These are phyloP conservation scores for Mariannaea elegans DNA, from an alignment of 2,329 filamentous ascomycete species.

Conservation along the genomic window DNA sequence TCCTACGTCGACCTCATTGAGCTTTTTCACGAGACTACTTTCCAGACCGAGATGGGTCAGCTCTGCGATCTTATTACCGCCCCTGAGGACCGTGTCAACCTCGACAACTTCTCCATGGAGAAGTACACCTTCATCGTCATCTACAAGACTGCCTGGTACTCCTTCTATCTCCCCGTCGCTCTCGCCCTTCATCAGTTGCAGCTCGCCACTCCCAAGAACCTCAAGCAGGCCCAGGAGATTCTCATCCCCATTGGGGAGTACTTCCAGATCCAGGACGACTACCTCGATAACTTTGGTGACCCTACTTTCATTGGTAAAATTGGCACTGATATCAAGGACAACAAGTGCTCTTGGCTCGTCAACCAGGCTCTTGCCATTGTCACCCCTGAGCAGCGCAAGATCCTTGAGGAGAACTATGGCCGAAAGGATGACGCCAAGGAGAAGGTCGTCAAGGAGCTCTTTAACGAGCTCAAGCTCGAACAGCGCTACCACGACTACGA, in stretches of 20 bases:
- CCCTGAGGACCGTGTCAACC: slow-evolving; percentile 90
- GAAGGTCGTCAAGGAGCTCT: slow-evolving; percentile 87
- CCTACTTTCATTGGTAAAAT: slow-evolving; percentile 97
- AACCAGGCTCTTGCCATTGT: slow-evolving; percentile 89
- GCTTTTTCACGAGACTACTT: slow-evolving; percentile 93
- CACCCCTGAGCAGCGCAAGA: slow-evolving; percentile 83
- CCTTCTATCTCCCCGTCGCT: slow-evolving; percentile 96
- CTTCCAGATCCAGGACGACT: slow-evolving; percentile 99
- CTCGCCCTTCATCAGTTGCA: slow-evolving; percentile 87
- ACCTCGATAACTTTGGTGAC: slow-evolving; percentile 96
- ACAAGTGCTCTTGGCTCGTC: slow-evolving; percentile 99
- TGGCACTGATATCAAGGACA: slow-evolving; percentile 98
- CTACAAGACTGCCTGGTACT: slow-evolving; percentile 99
- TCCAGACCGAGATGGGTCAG: slow-evolving; percentile 96
- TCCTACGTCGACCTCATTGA: slow-evolving; percentile 92
- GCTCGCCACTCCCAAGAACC: slow-evolving; percentile 85
- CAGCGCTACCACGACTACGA: slow-evolving; percentile 88
- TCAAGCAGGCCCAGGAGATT: slow-evolving; percentile 89
- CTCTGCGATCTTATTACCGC: slow-evolving; percentile 94
- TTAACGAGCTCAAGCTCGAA: slow-evolving; percentile 85
- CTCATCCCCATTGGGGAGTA: slow-evolving; percentile 98
- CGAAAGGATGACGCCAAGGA: slow-evolving; percentile 87
- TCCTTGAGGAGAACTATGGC: slow-evolving; percentile 94
- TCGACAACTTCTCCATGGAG: slow-evolving; percentile 92
- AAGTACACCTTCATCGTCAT: slow-evolving; percentile 99